Conservation (phyloP, 2,329 filamentous ascomycete species). For the Ophiosphaerella herpotricha region DNA sequence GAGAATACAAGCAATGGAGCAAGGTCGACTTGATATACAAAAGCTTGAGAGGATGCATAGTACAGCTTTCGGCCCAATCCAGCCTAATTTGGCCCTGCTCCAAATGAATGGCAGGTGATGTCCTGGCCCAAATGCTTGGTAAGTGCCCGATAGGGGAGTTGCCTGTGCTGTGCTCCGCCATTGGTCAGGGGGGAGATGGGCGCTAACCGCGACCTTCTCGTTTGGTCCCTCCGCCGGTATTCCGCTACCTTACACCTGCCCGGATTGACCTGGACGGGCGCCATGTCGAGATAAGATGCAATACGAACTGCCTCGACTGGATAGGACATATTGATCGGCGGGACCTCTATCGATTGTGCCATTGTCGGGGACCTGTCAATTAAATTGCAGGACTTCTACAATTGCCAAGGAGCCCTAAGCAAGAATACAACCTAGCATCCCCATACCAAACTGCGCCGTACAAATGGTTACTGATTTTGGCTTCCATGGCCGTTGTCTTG, state of each 20-base stretch:
- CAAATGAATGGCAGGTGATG: constrained; percentile 7
- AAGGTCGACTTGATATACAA: not conserved
- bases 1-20: not conserved
- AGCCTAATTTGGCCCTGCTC: constrained; percentile 5
- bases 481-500: too few species aligned
- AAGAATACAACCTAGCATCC: too few species aligned
- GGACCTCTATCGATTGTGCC: not conserved
- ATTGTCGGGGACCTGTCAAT: not conserved
- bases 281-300: constrained; percentile 1
- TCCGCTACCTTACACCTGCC: constrained; percentile 1
- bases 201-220: constrained; percentile 8
- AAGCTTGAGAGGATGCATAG: not conserved
- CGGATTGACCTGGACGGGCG: not conserved
- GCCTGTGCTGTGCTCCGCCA: not conserved
- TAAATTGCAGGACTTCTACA: not conserved
- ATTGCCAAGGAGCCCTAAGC: not conserved
- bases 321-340: constrained; percentile 1
- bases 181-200: constrained; percentile 2
- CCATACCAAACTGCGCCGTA: too few species aligned
- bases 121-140: constrained; percentile 1
- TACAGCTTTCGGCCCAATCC: not conserved
- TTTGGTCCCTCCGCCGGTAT: constrained; percentile 3
- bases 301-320: not conserved
- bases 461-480: too few species aligned
- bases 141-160: constrained; percentile 1